Evolutionary conservation across 805 yeast species (phyloP).

Genomic region (Sugiyamaella americana): DNA sequence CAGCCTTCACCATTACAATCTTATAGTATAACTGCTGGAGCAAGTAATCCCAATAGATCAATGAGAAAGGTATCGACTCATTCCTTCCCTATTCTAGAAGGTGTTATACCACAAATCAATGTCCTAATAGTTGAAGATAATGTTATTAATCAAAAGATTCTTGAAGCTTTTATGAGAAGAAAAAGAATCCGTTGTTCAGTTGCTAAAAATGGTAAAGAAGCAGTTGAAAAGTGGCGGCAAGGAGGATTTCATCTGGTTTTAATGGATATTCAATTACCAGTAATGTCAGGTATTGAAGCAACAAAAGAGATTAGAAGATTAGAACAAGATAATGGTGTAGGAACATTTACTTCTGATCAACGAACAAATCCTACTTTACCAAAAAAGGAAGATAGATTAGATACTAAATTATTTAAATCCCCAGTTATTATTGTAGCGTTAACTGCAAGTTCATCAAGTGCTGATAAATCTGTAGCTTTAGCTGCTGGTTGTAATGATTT

Average conservation of each 20-base stretch:
- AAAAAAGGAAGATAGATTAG: constrained; percentile 48
- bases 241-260: constrained; percentile 93
- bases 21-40: background rate
- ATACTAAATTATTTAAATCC: constrained; percentile 61
- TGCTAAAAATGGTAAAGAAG: constrained; percentile 93
- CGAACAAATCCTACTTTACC: constrained; percentile 25
- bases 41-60: background rate
- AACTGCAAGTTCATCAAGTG: constrained; percentile 83
- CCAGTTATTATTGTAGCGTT: constrained; percentile 98
- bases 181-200: constrained; percentile 78
- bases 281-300: constrained; percentile 92
- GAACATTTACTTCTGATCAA: constrained; percentile 44
- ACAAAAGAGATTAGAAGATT: constrained; percentile 83
- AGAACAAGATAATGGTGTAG: constrained; percentile 75
- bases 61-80: background rate
- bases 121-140: constrained; percentile 96
- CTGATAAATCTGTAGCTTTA: constrained; percentile 83
- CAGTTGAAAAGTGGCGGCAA: constrained; percentile 85
- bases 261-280: constrained; percentile 97
- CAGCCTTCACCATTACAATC: too few relatives aligned
- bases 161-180: constrained; percentile 80
- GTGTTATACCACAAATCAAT: constrained; percentile 80
- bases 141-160: constrained; percentile 84
- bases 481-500: constrained; percentile 98
- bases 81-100: constrained; percentile 28